These are phyloP conservation scores for Silene uniflora DNA, from an alignment of 148 eudicot genomes.

Conservation along the genomic window DNA sequence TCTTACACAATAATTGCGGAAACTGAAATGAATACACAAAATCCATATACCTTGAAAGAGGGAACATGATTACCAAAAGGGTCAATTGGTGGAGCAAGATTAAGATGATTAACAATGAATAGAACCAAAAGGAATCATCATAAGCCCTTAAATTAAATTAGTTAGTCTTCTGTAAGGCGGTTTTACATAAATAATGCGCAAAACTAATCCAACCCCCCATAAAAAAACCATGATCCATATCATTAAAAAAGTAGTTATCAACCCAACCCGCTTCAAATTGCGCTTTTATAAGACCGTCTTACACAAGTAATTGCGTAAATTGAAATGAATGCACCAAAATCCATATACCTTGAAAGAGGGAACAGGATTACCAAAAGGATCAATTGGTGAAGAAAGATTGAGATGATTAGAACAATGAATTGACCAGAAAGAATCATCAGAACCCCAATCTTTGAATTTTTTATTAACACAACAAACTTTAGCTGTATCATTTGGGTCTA, in stretches of 20 bases:
- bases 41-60: constrained; percentile 49
- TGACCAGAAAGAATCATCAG: constrained; percentile 68
- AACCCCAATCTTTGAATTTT: constrained; percentile 44
- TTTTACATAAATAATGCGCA: no score
- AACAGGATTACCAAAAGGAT: constrained; percentile 49
- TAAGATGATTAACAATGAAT: no score
- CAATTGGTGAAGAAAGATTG: constrained; percentile 46
- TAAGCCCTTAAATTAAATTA: no score
- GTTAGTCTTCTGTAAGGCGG: no score
- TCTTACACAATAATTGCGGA: no score
- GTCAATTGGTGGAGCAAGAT: constrained; percentile 51
- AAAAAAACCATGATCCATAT: no score
- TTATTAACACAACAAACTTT: constrained; percentile 41
- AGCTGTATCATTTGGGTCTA: constrained; percentile 52
- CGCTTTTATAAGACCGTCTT: no score
- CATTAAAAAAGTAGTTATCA: no score
- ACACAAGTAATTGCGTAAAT: background rate
- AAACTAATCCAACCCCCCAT: no score
- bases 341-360: constrained; percentile 58
- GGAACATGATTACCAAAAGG: constrained; percentile 50
- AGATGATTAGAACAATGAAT: constrained; percentile 49
- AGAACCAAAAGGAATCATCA: constrained; percentile 33
- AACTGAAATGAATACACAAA: background rate
- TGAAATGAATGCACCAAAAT: background rate
- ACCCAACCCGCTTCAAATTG: no score